phyloP scores from a whole-genome alignment of 768 basidiomycete species.

The Pholiota microspora region DNA sequence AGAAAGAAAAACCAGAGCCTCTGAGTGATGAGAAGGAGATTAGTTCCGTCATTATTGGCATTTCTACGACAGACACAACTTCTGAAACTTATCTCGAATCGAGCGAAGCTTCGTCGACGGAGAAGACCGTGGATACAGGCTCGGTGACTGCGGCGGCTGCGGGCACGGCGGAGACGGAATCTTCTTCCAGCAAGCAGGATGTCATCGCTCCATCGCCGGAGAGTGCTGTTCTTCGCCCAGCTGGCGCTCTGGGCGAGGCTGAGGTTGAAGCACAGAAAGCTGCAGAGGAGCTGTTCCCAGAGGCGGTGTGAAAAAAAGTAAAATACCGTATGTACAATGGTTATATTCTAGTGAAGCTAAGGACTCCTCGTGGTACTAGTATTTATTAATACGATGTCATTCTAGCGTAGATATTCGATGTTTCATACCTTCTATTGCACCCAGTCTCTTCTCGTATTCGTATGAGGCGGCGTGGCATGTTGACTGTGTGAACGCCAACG shows the following conservation, averaged over 20 bases:
- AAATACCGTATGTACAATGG: constrained; percentile 10
- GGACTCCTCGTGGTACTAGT: constrained; percentile 2
- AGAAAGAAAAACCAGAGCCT: constrained; percentile 3
- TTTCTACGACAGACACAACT: constrained; percentile 7
- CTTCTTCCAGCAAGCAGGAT: neutral
- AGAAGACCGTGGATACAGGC: constrained; percentile 6
- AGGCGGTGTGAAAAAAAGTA: constrained; percentile 20
- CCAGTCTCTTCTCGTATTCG: too few relatives aligned
- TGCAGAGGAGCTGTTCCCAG: constrained; percentile 52
- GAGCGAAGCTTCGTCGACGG: constrained; percentile 7
- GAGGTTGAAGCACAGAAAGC: constrained; percentile 51
- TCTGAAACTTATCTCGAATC: constrained; percentile 4
- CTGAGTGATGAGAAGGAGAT: constrained; percentile 20
- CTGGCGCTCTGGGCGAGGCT: constrained; percentile 46
- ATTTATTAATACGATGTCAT: constrained; percentile 3
- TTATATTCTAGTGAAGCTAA: neutral
- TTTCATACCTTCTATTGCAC: neutral
- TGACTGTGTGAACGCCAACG: too few relatives aligned
- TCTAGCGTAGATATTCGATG: neutral
- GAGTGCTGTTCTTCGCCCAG: neutral
- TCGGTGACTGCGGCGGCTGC: constrained; percentile 1
- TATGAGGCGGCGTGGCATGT: too few relatives aligned
- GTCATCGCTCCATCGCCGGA: neutral
- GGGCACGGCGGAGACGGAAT: neutral
- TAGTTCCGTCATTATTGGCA: constrained; percentile 15